These are phyloP conservation scores for Immersiporthe knoxdaviesiana DNA, from an alignment of 2,329 filamentous ascomycete genomes.

Conservation along the genomic window DNA sequence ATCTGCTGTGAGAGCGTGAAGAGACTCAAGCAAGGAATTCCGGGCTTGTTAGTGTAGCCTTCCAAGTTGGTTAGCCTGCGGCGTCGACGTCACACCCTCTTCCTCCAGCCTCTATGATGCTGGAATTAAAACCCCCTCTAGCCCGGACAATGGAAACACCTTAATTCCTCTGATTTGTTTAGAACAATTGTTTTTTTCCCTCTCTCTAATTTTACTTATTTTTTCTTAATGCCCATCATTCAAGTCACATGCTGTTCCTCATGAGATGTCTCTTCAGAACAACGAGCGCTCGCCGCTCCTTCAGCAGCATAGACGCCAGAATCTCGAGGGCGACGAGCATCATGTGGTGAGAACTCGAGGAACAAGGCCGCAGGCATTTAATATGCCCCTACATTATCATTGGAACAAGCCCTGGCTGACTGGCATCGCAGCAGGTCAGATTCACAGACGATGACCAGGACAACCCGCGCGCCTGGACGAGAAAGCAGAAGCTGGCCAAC, in stretches of 20 bases:
- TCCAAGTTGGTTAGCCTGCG: not conserved
- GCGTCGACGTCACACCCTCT: constrained; percentile 5
- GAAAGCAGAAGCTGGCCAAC: constrained; percentile 23
- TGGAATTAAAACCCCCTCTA: not conserved
- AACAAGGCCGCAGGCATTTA: not conserved
- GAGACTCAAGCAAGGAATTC: not conserved
- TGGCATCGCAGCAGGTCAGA: constrained; percentile 10
- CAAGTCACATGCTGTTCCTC: not conserved
- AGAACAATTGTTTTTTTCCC: no score
- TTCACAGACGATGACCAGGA: constrained; percentile 22
- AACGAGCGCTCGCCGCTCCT: constrained; percentile 26
- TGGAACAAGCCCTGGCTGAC: not conserved
- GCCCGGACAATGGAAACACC: not conserved
- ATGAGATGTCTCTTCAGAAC: constrained; percentile 20
- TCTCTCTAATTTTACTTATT: not conserved
- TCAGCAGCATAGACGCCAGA: not conserved
- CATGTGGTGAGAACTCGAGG: constrained; percentile 12
- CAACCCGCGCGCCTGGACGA: constrained; percentile 22
- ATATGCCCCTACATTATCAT: no score
- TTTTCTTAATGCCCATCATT: not conserved
- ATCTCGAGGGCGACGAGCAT: constrained; percentile 4
- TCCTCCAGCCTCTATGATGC: constrained; percentile 6
- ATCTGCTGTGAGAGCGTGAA: not conserved
- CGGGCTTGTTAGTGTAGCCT: not conserved
- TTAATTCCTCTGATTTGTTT: not conserved